Conservation (phyloP, 2,329 filamentous ascomycete genomes). For the Talaromyces sp. region DNA sequence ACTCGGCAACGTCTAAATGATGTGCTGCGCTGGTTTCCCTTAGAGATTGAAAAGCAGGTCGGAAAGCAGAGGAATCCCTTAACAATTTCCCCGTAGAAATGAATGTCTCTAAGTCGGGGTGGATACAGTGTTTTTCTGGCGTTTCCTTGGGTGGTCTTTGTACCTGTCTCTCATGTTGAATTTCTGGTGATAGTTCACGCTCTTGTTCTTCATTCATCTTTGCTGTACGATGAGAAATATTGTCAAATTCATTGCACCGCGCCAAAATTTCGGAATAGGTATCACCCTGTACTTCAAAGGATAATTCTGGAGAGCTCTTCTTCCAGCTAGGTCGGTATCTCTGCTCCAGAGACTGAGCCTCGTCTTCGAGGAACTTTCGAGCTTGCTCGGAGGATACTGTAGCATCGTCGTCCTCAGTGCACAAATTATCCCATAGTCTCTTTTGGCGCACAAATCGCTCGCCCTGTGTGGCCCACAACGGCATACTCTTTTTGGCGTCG, state of each 20-base stretch:
- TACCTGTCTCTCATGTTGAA: conserved; percentile 56
- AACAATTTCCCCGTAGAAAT: not conserved
- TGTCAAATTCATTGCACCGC: conserved; percentile 32
- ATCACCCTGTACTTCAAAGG: conserved; percentile 5
- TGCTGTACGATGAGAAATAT: conserved; percentile 26
- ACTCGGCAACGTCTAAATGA: not conserved
- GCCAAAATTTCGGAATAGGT: conserved; percentile 24
- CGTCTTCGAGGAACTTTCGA: conserved; percentile 9
- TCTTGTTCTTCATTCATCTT: conserved; percentile 63
- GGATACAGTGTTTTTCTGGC: conserved; percentile 34
- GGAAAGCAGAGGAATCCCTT: not conserved
- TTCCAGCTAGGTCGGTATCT: conserved; percentile 5
- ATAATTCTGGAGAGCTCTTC: not conserved
- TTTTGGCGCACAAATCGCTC: conserved; percentile 43
- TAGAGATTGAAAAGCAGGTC: not conserved
- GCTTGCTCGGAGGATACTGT: not conserved
- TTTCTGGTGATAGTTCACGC: conserved; percentile 52
- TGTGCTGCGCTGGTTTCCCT: not conserved
- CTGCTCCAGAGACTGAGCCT: conserved; percentile 3
- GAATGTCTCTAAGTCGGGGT: not conserved
- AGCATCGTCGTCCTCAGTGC: not conserved
- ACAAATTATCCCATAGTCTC: not conserved
- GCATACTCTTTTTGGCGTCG: conserved; percentile 47
- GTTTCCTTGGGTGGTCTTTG: conserved; percentile 42
- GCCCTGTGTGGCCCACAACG: conserved; percentile 60